These are phyloP conservation scores for Neofusicoccum parvum DNA, from an alignment of 2,329 filamentous ascomycete genomes.

Conservation along the genomic window DNA sequence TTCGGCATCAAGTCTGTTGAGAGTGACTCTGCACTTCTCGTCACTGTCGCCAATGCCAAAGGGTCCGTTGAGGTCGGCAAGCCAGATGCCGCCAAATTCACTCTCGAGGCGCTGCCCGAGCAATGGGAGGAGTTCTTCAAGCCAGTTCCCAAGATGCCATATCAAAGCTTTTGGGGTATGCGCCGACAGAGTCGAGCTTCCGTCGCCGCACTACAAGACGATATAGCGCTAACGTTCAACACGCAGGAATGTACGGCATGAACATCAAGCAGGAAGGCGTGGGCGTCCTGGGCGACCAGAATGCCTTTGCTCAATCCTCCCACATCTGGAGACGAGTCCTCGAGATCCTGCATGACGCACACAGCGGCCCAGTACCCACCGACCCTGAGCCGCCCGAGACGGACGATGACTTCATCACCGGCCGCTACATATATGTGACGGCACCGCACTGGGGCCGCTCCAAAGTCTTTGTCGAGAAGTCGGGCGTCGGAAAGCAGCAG, in stretches of 20 bases:
- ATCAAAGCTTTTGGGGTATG: constrained; percentile 51
- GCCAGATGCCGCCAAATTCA: constrained; percentile 40
- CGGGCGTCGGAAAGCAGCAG: constrained; percentile 49
- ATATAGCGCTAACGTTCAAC: constrained; percentile 25
- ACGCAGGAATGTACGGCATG: constrained; percentile 36
- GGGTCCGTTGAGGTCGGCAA: constrained; percentile 32
- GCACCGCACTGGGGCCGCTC: constrained; percentile 51
- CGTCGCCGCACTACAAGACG: background rate
- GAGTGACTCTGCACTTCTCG: constrained; percentile 36
- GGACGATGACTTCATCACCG: constrained; percentile 44
- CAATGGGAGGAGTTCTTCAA: constrained; percentile 53
- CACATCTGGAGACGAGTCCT: constrained; percentile 53
- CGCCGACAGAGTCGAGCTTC: no score
- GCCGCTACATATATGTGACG: constrained; percentile 51
- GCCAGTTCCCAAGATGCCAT: constrained; percentile 43
- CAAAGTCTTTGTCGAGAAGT: constrained; percentile 54
- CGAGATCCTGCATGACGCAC: constrained; percentile 51
- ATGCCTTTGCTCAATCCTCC: constrained; percentile 47
- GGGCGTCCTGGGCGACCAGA: constrained; percentile 50
- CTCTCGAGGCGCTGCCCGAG: constrained; percentile 45
- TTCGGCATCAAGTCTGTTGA: constrained; percentile 40
- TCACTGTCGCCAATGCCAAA: constrained; percentile 36
- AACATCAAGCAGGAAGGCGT: constrained; percentile 54
- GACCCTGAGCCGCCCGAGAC: constrained; percentile 31
- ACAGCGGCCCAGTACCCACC: constrained; percentile 46